Percentiles rank a stretch among this genome's conserved stretches.
Conservation (phyloP, 2,329 filamentous ascomycete species). For the Colletotrichum higginsianum region DNA sequence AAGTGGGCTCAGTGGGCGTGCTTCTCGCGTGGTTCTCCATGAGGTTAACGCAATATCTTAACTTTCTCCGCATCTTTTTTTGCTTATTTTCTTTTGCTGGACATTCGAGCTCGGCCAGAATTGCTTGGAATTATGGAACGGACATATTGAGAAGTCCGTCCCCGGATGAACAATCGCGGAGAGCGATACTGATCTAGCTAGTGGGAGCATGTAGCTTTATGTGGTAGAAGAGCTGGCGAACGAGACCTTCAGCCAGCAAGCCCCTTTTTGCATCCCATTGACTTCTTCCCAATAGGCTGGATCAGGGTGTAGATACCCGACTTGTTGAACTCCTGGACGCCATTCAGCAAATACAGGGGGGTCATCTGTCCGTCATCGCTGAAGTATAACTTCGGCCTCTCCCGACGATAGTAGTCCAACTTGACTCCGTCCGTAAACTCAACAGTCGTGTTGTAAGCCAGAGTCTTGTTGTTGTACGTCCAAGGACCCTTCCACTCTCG, state of each 20-base stretch:
- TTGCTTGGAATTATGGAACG: too few species aligned
- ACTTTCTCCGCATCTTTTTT: too few species aligned
- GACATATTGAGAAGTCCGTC: too few species aligned
- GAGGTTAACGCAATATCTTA: not conserved
- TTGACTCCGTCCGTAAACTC: constrained; percentile 56
- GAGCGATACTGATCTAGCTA: too few species aligned
- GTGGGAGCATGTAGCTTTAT: too few species aligned
- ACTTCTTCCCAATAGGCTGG: constrained; percentile 44
- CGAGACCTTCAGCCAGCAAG: not conserved
- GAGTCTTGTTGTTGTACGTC: constrained; percentile 47
- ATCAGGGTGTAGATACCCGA: constrained; percentile 46
- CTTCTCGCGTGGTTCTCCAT: constrained; percentile 23
- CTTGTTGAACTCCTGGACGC: constrained; percentile 59
- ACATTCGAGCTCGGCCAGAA: not conserved
- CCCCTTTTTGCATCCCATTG: constrained; percentile 13
- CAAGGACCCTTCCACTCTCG: constrained; percentile 48
- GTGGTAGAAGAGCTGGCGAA: too few species aligned
- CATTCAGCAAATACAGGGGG: constrained; percentile 62
- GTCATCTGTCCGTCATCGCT: constrained; percentile 61
- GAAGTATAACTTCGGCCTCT: constrained; percentile 65
- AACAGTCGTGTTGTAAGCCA: constrained; percentile 49
- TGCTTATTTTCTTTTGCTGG: not conserved
- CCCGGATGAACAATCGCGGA: too few species aligned
- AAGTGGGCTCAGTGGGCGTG: not conserved
- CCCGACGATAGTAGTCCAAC: constrained; percentile 58